These are phyloP conservation scores for Ichthyophthirius multifiliis DNA, from an alignment of 169 alveolate species.

Conservation along the genomic window DNA sequence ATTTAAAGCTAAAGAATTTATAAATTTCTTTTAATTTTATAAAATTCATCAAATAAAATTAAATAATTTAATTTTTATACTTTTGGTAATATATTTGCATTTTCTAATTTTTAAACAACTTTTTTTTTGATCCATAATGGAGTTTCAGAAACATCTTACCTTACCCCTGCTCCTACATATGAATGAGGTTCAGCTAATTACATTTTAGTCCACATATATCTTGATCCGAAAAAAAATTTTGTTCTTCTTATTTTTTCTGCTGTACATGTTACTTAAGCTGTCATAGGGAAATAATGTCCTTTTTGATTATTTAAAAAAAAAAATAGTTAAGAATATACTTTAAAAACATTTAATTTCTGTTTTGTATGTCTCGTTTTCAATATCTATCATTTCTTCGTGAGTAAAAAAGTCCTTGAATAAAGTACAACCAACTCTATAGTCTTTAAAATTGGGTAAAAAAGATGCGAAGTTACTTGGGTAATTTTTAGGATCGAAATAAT, in stretches of 20 bases:
- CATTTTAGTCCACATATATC: conserved; percentile 75
- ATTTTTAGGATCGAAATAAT: conserved; percentile 53
- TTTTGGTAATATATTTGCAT: conserved; percentile 38
- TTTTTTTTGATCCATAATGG: conserved; percentile 62
- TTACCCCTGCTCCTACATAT: conserved; percentile 73
- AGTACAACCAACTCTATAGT: conserved; percentile 49
- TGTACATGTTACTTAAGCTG: conserved; percentile 62
- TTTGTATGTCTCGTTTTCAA: conserved; percentile 47
- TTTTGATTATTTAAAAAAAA: background rate
- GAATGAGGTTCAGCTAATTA: conserved; percentile 65
- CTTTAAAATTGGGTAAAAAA: conserved; percentile 30
- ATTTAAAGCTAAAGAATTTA: conserved; percentile 71
- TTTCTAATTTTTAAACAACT: conserved; percentile 41
- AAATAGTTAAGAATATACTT: conserved; percentile 5
- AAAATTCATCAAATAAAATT: background rate
- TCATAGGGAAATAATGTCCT: conserved; percentile 58
- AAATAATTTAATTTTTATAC: background rate
- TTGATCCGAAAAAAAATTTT: conserved; percentile 70
- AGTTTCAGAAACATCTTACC: conserved; percentile 62
- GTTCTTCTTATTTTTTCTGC: conserved; percentile 58
- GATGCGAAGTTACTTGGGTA: conserved; percentile 55
- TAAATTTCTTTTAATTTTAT: conserved; percentile 47
- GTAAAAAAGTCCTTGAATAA: conserved; percentile 50
- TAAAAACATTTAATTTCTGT: conserved; percentile 49
- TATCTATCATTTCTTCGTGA: conserved; percentile 50